Evolutionary conservation across 2,329 filamentous ascomycete genomes (phyloP), one percentile per base, ranked within the genome.

Genomic region (Fusarium mexicanum): DNA sequence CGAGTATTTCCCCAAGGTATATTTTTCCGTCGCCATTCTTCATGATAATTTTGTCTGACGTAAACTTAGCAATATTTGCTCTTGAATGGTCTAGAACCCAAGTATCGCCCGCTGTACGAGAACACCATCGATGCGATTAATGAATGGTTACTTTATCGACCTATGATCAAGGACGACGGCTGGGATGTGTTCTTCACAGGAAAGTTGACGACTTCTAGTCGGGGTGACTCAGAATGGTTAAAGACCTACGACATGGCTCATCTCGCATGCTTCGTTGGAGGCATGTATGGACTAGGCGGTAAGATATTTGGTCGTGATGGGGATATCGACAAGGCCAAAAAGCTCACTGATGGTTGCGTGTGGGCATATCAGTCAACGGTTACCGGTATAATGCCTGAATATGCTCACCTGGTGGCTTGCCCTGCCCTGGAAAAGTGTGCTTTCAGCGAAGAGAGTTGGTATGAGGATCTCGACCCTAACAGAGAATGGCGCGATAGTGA

Each of bases 151-250:
- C 89, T 97, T 65, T 97, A 90, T 83, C 89, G 92, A 10, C 94
- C 95, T 2, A 92, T 96, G 90, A 88, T 91, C 26, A 88, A 90
- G 12, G 88, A 89, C 37, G 85, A 87, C 12, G 85, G 89, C 61
- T 89, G 89, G 59, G 90, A 96, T 68, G 89, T 96, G n/a, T 86
- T 96, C 6, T 90, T 96, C 69, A 90, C 93, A 0, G 92, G 92
- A 31, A 91, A 90, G 74, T 81, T 89, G n/a, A 84, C 80, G 53
- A 86, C 87, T 16, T 80, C 77, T 3, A 86, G 86, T 20, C 81
- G 85, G 6, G 84, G 79, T 5, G 81, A 83, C 50, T 73, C 77
- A 14, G 82, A 86, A 16, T 78, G 85, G 18, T 70, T 61, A 26
- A 86, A 85, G 20, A 82, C 91, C 53, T 94, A 92, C 78, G 89